phyloP scores from a whole-genome alignment of 805 yeast genomes.

The Kregervanrija delftensis region DNA sequence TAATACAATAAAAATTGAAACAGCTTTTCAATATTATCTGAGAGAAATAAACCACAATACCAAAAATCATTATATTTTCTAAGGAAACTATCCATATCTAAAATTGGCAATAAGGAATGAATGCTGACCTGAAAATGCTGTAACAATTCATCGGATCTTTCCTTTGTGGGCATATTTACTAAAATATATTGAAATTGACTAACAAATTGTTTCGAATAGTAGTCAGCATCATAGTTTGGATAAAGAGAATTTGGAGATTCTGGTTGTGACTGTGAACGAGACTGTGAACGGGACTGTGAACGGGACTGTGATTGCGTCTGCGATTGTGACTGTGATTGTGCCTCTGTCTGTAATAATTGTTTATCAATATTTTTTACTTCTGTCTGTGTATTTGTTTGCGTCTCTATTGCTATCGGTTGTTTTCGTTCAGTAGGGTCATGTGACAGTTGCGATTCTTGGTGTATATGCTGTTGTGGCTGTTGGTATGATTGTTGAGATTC shows the following conservation, averaged over 20 bases:
- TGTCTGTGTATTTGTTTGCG: too few species aligned
- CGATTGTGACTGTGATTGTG: too few species aligned
- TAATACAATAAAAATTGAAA: constrained; percentile 12
- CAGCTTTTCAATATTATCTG: constrained; percentile 15
- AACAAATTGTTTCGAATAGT: constrained; percentile 7
- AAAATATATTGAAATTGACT: constrained; percentile 27
- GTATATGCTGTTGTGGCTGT: too few species aligned
- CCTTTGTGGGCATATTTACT: constrained; percentile 35
- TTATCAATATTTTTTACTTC: too few species aligned
- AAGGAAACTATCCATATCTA: constrained; percentile 41
- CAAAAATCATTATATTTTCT: constrained; percentile 39
- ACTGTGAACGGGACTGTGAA: too few species aligned
- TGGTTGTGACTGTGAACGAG: background rate
- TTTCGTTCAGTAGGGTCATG: too few species aligned
- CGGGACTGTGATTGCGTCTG: too few species aligned
- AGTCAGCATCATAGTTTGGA: too few species aligned
- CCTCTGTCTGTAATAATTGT: too few species aligned
- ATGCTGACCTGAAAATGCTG: constrained; percentile 43
- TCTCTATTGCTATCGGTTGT: too few species aligned
- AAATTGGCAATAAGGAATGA: constrained; percentile 48
- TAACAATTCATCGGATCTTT: constrained; percentile 43
- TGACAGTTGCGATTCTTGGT: too few species aligned
- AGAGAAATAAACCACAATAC: constrained; percentile 28
- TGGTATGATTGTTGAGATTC: too few species aligned
- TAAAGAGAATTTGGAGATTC: background rate